Evolutionary conservation across 495 filamentous ascomycete species (phyloP).

Genomic region (Trichoderma virens): DNA sequence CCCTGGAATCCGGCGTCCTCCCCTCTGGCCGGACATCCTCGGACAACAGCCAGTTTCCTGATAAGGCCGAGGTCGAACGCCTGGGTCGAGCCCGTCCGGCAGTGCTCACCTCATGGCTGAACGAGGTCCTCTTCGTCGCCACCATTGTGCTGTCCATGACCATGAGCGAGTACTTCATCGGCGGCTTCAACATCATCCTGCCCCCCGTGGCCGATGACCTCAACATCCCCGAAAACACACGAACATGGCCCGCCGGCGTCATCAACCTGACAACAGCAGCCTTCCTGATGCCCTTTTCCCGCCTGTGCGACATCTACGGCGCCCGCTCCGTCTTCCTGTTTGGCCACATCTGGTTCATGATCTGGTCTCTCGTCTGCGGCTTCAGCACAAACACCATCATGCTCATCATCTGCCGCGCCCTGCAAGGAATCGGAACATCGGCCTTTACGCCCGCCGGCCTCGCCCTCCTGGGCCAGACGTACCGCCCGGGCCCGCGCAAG

Average conservation of each 20-base stretch:
- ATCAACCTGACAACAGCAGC: slow-evolving; percentile 58
- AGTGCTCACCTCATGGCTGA: neutral
- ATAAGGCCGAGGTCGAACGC: slow-evolving; percentile 10
- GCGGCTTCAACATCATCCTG: slow-evolving; percentile 64
- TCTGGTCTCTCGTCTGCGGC: slow-evolving; percentile 58
- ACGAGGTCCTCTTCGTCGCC: slow-evolving; percentile 8
- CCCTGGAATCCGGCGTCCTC: neutral
- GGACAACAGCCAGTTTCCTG: neutral
- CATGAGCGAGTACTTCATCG: slow-evolving; percentile 31
- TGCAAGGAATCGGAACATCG: slow-evolving; percentile 64
- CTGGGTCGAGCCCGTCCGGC: slow-evolving; percentile 9
- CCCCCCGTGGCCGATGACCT: slow-evolving; percentile 53
- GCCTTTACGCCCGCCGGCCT: slow-evolving; percentile 61
- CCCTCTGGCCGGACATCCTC: neutral
- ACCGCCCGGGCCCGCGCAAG: slow-evolving; percentile 69
- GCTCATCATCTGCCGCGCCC: slow-evolving; percentile 58
- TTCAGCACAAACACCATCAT: slow-evolving; percentile 56
- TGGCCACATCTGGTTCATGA: slow-evolving; percentile 55
- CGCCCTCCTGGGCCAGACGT: slow-evolving; percentile 62
- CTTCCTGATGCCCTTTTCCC: slow-evolving; percentile 61
- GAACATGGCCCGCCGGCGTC: slow-evolving; percentile 63
- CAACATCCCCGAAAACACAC: slow-evolving; percentile 47
- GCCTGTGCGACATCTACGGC: slow-evolving; percentile 62
- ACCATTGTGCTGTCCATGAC: slow-evolving; percentile 10
- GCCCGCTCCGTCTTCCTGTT: slow-evolving; percentile 55